These are phyloP conservation scores for Penicillium subrubescens DNA, from an alignment of 495 filamentous ascomycete species.

Conservation along the genomic window DNA sequence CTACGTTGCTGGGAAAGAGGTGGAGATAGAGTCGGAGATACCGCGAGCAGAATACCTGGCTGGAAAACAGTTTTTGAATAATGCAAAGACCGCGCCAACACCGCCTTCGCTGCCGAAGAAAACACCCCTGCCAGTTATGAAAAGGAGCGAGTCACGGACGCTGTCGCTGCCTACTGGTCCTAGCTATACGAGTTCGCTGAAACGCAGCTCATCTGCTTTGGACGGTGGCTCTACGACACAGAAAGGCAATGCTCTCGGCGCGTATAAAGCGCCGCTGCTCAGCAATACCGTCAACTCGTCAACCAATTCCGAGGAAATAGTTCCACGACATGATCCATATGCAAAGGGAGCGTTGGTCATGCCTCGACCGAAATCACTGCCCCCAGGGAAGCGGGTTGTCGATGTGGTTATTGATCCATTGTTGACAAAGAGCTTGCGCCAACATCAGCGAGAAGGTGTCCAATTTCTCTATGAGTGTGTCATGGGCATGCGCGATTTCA, in stretches of 20 bases:
- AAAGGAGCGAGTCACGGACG: constrained; percentile 15
- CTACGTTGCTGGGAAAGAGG: constrained; percentile 70
- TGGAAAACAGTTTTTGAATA: constrained; percentile 52
- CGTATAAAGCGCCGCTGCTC: constrained; percentile 65
- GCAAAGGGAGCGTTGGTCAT: constrained; percentile 68
- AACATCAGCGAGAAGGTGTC: constrained; percentile 77
- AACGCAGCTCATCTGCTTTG: constrained; percentile 16
- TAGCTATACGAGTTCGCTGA: constrained; percentile 20
- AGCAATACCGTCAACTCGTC: constrained; percentile 51
- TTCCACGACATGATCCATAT: constrained; percentile 68
- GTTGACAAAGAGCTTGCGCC: constrained; percentile 64
- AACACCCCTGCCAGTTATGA: constrained; percentile 21
- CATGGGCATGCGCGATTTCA: constrained; percentile 74
- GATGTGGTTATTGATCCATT: constrained; percentile 82
- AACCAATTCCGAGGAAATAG: constrained; percentile 42
- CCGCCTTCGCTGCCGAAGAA: constrained; percentile 24
- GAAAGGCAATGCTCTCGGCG: constrained; percentile 26
- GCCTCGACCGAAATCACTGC: constrained; percentile 58
- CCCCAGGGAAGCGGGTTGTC: constrained; percentile 68
- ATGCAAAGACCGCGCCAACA: constrained; percentile 18
- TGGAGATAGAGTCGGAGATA: constrained; percentile 71
- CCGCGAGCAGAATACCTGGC: constrained; percentile 64
- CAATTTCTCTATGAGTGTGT: constrained; percentile 83
- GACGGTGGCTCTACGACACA: constrained; percentile 29
- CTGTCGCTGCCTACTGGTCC: constrained; percentile 6